Percentiles rank a stretch among this genome's conserved stretches.
phyloP scores from a whole-genome alignment of 257 asterid genomes.

The Solanum gracilifrons region DNA sequence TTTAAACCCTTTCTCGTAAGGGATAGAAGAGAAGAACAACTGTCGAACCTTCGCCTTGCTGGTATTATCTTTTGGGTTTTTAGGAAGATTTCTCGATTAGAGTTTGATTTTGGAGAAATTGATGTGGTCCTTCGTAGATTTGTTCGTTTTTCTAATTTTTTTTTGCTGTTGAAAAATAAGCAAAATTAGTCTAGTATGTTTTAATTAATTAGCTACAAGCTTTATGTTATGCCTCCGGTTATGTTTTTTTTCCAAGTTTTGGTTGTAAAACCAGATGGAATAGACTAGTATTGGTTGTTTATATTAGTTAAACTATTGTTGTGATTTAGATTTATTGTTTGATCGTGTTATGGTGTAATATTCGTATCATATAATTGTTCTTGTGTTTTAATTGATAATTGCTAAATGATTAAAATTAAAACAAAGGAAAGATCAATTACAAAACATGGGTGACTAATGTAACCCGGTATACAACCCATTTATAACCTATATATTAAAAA shows the following conservation, averaged over 20 bases:
- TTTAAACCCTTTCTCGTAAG: background rate
- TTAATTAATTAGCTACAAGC: background rate
- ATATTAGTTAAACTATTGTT: background rate
- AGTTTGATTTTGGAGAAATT: background rate
- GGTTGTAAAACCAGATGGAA: background rate
- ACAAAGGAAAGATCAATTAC: background rate
- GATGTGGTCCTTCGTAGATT: background rate
- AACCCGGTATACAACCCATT: background rate
- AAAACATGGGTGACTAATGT: background rate
- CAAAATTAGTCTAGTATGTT: background rate
- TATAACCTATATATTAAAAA: background rate
- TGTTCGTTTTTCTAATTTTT: background rate
- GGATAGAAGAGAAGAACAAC: background rate
- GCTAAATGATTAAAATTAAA: background rate
- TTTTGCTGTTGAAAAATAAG: background rate
- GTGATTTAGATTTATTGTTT: background rate
- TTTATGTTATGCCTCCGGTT: background rate
- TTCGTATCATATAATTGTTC: background rate
- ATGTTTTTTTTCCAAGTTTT: background rate
- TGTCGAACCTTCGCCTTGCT: background rate
- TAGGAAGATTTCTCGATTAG: background rate
- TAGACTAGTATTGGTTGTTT: background rate
- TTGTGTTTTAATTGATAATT: background rate
- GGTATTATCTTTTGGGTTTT: too few species aligned
- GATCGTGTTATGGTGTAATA: background rate